Conservation (phyloP, 352 stramenopile species). For the Pythium dissotocum region DNA sequence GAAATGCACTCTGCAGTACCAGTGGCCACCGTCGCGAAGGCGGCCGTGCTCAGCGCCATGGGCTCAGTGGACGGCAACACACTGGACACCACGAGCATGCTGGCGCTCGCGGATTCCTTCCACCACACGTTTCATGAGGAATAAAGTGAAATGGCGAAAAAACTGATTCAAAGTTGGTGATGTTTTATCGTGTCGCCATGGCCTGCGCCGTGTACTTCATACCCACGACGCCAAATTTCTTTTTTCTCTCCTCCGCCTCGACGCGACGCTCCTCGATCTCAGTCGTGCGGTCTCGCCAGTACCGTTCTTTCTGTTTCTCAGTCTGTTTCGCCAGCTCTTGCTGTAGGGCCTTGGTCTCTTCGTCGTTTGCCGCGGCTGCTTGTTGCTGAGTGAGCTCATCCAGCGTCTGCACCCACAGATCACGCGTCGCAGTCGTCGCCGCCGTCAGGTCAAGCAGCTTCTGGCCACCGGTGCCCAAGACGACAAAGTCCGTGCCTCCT, state of each 20-base stretch:
- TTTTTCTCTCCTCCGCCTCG: constrained; percentile 76
- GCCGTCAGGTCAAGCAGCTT: constrained; percentile 69
- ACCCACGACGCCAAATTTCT: constrained; percentile 62
- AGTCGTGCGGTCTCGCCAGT: constrained; percentile 68
- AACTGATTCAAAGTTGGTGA: no score
- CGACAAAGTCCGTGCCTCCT: constrained; percentile 38
- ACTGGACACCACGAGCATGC: constrained; percentile 74
- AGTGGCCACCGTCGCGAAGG: constrained; percentile 71
- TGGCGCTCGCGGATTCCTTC: constrained; percentile 76
- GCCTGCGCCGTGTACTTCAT: constrained; percentile 71
- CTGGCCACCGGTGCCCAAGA: constrained; percentile 53
- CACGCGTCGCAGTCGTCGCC: constrained; percentile 37
- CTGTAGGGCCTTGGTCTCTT: constrained; percentile 43
- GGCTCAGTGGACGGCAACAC: constrained; percentile 52
- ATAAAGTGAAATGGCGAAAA: constrained; percentile 6
- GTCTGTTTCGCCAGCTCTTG: constrained; percentile 57
- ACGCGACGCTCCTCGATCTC: constrained; percentile 59
- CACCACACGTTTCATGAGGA: constrained; percentile 55
- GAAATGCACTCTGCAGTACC: constrained; percentile 69
- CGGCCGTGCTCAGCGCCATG: constrained; percentile 83
- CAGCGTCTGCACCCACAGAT: constrained; percentile 70
- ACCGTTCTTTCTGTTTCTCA: constrained; percentile 69
- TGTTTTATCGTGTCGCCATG: constrained; percentile 30
- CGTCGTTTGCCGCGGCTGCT: constrained; percentile 13
- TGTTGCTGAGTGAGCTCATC: constrained; percentile 52